A percentile compares a stretch with the other conserved stretches of the same genome.
These are phyloP conservation scores for Phytophthora megakarya DNA, from an alignment of 352 stramenopile species.

Conservation along the genomic window DNA sequence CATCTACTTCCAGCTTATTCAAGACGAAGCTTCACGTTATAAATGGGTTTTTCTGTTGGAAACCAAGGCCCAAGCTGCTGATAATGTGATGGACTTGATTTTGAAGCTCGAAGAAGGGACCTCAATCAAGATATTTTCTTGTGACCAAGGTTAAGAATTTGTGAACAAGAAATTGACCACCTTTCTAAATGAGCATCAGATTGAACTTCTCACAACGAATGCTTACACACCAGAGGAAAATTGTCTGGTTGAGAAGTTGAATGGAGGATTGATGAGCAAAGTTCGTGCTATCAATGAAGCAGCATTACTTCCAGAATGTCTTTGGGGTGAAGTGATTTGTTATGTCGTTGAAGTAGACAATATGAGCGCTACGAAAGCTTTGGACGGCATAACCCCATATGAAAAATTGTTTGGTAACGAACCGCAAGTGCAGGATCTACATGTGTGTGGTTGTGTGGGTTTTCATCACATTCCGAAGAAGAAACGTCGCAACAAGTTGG, in stretches of 20 bases:
- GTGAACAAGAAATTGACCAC: too few relatives aligned
- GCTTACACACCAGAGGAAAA: too few relatives aligned
- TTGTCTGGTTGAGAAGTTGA: slow-evolving; percentile 2
- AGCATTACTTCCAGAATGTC: neutral
- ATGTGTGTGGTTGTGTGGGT: neutral
- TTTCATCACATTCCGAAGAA: neutral
- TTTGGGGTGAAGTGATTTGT: neutral
- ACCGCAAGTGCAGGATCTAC: neutral
- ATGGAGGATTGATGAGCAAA: too few relatives aligned
- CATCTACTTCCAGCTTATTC: slow-evolving; percentile 1
- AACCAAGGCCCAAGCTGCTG: neutral
- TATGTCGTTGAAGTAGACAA: slow-evolving; percentile 6
- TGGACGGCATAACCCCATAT: neutral
- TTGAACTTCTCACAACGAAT: too few relatives aligned
- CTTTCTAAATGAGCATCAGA: too few relatives aligned
- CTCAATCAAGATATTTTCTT: slow-evolving; percentile 2
- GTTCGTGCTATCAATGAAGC: neutral
- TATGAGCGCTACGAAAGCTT: neutral
- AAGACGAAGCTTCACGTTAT: neutral
- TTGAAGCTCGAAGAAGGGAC: neutral
- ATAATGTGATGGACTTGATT: neutral
- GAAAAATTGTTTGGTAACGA: neutral
- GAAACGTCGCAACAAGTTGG: neutral
- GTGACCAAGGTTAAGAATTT: slow-evolving; percentile 4
- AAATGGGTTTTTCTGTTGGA: neutral